Evolutionary conservation across 495 filamentous ascomycete genomes (phyloP), one percentile per base, ranked within the genome.

Genomic region (Aspergillus sclerotiicarbonarius): DNA sequence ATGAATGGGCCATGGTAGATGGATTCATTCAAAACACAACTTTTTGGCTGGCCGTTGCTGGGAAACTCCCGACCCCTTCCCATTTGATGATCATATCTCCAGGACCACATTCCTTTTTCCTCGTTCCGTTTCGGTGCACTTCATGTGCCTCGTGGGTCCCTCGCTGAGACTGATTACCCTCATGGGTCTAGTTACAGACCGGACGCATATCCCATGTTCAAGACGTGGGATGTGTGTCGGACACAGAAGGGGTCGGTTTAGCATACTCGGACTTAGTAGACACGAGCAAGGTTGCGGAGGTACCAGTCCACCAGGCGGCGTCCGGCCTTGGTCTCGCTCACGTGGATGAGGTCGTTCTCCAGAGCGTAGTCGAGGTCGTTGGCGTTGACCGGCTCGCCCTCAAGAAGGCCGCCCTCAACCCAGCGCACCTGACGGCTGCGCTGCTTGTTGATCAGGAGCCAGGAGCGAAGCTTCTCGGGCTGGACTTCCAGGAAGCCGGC

Each of bases 231-330:
- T 39, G 32, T 29, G 31, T 53, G 21, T 48, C 56, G 19, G 32
- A 37, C 43, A 46, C 12, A 43, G 33, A 55, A 16, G 47, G 35
- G 49, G 62, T 54, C 25, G 37, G 37, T 12, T 33, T 41, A 41
- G 37, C 39, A 16, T 19, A 48, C 37, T 56, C 32, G n/a, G 15
- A 41, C 57, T 63, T 83, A 91, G 78, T 98, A 98, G 49, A 92
- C 95, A 65, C 94, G 87, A 46, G 91, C 87, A 66, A 98, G 81
- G 78, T 98, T 98, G 65, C 95, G 86, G 67, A 98, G 84, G 75
- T 98, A 98, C 94, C 94, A 98, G 78, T 98, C 94, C 55, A 98
- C 93, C 68, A 98, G 76, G 75, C 92, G 92, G 60, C 94, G 84
- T 59, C 94, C 95, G 49, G 96, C 91, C 85, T 98, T 98, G 56